phyloP scores from a whole-genome alignment of 2,329 filamentous ascomycete genomes.

The Passalora sequoiae region DNA sequence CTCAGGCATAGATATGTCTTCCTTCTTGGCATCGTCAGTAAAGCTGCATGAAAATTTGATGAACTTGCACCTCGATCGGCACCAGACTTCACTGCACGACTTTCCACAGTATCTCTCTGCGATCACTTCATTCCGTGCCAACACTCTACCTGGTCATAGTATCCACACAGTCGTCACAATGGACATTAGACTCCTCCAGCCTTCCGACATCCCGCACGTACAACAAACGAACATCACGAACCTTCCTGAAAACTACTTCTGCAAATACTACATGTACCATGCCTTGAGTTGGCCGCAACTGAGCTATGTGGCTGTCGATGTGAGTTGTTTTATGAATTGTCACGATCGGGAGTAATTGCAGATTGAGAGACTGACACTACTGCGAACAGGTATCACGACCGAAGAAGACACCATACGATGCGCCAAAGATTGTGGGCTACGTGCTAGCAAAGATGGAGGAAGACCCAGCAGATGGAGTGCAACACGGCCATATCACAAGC shows the following conservation, averaged over 20 bases:
- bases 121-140: too few species aligned
- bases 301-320: constrained; percentile 90
- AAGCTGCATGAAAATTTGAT: too few species aligned
- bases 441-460: constrained; percentile 99
- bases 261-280: constrained; percentile 99
- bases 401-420: constrained; percentile 72
- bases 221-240: constrained; percentile 99
- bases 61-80: too few species aligned
- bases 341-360: neutral
- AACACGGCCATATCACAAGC: constrained; percentile 93
- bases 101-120: too few species aligned
- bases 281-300: constrained; percentile 97
- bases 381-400: constrained; percentile 61
- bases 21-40: too few species aligned
- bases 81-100: too few species aligned
- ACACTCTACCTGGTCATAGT: too few species aligned
- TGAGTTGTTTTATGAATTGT: constrained; percentile 29
- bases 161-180: constrained; percentile 53
- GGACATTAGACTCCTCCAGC: constrained; percentile 83
- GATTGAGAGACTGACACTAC: neutral
- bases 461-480: constrained; percentile 83
- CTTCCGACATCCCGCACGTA: constrained; percentile 82
- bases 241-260: constrained; percentile 98
- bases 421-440: constrained; percentile 96
- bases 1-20: too few species aligned